Evolutionary conservation across 495 filamentous ascomycete genomes (phyloP), one percentile per base, ranked within the genome.

Genomic region (Aspergillus heteromorphus): DNA sequence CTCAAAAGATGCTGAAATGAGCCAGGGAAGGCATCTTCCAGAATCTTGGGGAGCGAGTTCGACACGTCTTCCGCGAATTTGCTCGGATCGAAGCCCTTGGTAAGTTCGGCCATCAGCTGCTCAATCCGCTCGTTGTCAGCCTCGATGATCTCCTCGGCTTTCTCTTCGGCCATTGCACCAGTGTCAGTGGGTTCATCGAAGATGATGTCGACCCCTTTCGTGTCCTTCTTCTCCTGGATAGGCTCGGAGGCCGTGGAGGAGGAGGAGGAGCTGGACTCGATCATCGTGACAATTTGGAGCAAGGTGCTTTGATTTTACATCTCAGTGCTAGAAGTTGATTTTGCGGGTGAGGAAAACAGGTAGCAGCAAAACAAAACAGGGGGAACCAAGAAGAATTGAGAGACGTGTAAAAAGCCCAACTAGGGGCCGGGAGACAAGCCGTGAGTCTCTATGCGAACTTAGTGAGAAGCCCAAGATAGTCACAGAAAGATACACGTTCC

Each of bases 1-100:
- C 65, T 10, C 16, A 69, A 30, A 6, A 69, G 52, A 43, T 69
- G 66, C 5, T 49, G 50, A 34, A 62, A 66, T 5, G 61, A 61
- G 17, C 66, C 64, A 0, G 66, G 66, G 9, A 62, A 51, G 1
- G 59, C 45, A 23, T 50, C 29, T 1, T 48, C 20, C 2, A 29
- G 14, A 17, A 69, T 23, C 2, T 11, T 31, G 0, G 61, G 59
- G 21, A 66, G 47, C 13, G 25, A 48, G 0, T 36, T 18, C 19
- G 23, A 47, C 20, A 66, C 42, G 9, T 55, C 27, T n/a, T 45
- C 19, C 4, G 34, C 18, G 31, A 67, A 67, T 14, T 41, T 38
- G 25, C 40, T 36, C 2, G 60, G 61, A 38, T 67, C 59, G 29
- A 67, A 67, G 2, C 65, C 65, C 25, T 51, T 60, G 36, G 59